Evolutionary conservation across 805 yeast species (phyloP).

Genomic region (Saccharomycopsis sp.): DNA sequence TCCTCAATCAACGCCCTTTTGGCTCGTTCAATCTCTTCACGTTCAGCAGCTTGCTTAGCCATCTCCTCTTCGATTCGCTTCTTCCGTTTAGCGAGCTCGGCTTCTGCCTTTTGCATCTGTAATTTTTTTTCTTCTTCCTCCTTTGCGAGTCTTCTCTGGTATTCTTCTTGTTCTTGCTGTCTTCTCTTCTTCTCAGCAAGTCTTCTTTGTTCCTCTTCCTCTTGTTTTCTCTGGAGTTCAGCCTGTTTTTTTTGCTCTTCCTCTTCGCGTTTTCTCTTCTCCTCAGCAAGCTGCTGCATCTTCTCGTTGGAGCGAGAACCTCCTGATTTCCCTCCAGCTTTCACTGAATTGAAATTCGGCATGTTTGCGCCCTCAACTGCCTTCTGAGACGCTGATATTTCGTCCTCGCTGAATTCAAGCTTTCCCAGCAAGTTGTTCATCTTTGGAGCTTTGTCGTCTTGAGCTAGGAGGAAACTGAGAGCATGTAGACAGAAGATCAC

Average conservation of each 20-base stretch:
- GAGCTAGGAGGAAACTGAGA: conserved; percentile 63
- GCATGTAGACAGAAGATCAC: conserved; percentile 93
- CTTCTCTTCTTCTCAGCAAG: neutral
- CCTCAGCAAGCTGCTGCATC: neutral
- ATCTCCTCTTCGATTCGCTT: neutral
- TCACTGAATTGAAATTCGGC: conserved; percentile 67
- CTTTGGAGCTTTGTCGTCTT: conserved; percentile 49
- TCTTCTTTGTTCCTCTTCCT: neutral
- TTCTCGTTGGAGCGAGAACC: neutral
- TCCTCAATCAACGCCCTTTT: neutral
- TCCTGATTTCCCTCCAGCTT: neutral
- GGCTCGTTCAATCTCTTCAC: neutral
- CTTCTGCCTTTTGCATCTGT: neutral
- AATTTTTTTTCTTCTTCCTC: neutral
- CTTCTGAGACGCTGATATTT: conserved; percentile 58
- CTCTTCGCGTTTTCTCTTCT: neutral
- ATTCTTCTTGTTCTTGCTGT: neutral
- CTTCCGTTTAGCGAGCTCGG: neutral
- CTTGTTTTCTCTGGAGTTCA: neutral
- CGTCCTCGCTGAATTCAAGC: conserved; percentile 58
- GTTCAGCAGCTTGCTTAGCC: neutral
- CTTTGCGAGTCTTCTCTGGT: neutral
- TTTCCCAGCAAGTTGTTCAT: conserved; percentile 59
- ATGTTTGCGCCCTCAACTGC: conserved; percentile 60
- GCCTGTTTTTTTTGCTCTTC: neutral